Percentiles rank a stretch among this genome's conserved stretches.
These are phyloP conservation scores for Oropetium thomaeum DNA, from an alignment of 176 grass and related monocot species.

Conservation along the genomic window DNA sequence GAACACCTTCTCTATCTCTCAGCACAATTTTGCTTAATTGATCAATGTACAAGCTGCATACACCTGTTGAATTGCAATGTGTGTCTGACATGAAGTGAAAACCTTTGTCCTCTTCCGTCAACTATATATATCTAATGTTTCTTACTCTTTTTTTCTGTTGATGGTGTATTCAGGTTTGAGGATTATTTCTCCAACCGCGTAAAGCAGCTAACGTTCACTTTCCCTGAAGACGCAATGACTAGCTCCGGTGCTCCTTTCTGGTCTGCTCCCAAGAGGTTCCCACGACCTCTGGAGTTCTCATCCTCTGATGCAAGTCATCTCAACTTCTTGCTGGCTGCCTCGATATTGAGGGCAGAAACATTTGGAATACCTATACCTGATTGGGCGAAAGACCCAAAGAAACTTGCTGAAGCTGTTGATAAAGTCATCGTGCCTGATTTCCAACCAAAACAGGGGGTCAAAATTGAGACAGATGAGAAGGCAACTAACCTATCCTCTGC, in stretches of 20 bases:
- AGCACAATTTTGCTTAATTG: background rate
- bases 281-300: conserved; percentile 65
- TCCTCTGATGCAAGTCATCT: conserved; percentile 61
- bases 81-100: background rate
- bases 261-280: conserved; percentile 93
- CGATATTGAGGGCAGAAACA: conserved; percentile 78
- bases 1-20: background rate
- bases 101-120: background rate
- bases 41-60: background rate
- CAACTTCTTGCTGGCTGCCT: conserved; percentile 63
- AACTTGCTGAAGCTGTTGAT: conserved; percentile 68
- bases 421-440: conserved; percentile 72
- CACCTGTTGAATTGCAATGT: background rate
- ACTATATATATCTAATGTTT: background rate
- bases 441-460: conserved; percentile 71
- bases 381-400: conserved; percentile 64
- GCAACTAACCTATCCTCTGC: conserved; percentile 66
- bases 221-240: conserved; percentile 77
- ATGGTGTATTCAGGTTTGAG: conserved; percentile 63
- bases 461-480: conserved; percentile 84
- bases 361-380: conserved; percentile 73
- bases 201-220: conserved; percentile 85
- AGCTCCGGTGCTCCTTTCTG: conserved; percentile 88
- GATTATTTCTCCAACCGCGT: conserved; percentile 87
- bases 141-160: conserved; percentile 11